Base-by-base conservation (phyloP, 176 grass and related monocot genomes). In the Alloteropsis semialata region DNA sequence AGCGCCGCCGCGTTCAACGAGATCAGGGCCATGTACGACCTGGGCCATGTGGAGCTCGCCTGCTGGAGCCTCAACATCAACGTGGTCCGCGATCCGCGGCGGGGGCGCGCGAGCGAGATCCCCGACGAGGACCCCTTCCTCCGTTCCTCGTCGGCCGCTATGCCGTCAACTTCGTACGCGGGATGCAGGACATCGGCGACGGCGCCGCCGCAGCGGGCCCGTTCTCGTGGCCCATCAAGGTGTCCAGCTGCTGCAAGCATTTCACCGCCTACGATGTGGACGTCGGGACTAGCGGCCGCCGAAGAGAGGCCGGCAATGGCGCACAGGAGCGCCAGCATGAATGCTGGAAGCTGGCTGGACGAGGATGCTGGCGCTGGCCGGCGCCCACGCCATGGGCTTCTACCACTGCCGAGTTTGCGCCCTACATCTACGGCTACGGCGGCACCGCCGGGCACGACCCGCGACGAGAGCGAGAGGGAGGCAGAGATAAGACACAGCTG, bases 191-290 rank as follows among this genome's bases (percentile, higher is more conserved):
- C n/a, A n/a, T n/a, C n/a, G n/a, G n/a, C n/a, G n/a, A 79, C 10
- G 44, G 4, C 0, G 1, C 9, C 17, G 43, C n/a, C 1, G 38
- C 3, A 0, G 53, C 3, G 29, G 87, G 84, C 69, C 81, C 76
- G 6, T 89, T 69, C 69, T 29, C 87, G 30, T 49, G 87, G 41
- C 87, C 50, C 38, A 80, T 93, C 77, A 93, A 93, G 73, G 91
- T 93, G 10, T 89, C 91, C 32, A 89, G 87, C 79, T 93, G 91
- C 77, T 93, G 91, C 88, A 93, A 93, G 88, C 91, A 93, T 69
- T 93, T 87, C 73, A 83, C 88, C 19, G 91, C 91, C 30, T 93
- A 93, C 57, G 91, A 93, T 54, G 28, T 93, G 8, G 91, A 90
- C 67, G 38, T 3, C 34, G 3, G 34, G 34, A 36, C 34, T 5